phyloP scores from a whole-genome alignment of 139 green algal genomes.

The Asterochloris sp. region DNA sequence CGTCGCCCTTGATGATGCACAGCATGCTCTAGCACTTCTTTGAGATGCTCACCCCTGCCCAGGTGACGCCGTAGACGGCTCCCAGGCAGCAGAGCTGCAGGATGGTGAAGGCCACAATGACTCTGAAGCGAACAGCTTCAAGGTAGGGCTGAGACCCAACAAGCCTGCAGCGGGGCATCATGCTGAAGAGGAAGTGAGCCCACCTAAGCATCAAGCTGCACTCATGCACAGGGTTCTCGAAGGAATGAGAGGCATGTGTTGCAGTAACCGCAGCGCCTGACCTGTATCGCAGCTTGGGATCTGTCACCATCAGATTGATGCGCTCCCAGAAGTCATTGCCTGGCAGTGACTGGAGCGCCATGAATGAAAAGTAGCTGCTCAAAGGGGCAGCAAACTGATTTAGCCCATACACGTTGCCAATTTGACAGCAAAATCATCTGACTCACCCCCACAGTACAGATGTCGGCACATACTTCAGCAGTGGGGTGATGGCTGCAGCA shows the following conservation, averaged over 20 bases:
- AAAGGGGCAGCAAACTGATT: neutral
- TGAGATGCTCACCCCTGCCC: conserved; percentile 27
- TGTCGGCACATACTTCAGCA: conserved; percentile 13
- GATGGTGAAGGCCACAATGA: conserved; percentile 65
- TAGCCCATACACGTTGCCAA: neutral
- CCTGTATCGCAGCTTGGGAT: conserved; percentile 40
- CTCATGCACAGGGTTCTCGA: too few species aligned
- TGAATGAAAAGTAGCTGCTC: conserved; percentile 83
- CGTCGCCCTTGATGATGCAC: too few species aligned
- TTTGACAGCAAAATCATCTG: too few species aligned
- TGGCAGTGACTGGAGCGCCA: conserved; percentile 75
- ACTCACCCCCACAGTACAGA: conserved; percentile 57
- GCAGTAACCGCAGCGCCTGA: conserved; percentile 14
- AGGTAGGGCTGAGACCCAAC: conserved; percentile 39
- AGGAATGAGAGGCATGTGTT: too few species aligned
- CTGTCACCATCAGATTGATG: conserved; percentile 64
- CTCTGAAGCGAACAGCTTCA: conserved; percentile 58
- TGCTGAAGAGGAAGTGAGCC: too few species aligned
- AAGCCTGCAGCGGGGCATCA: too few species aligned
- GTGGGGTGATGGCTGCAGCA: conserved; percentile 15
- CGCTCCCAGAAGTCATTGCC: conserved; percentile 79
- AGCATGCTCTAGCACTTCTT: too few species aligned
- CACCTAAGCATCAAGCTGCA: too few species aligned
- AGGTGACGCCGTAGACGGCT: conserved; percentile 60
- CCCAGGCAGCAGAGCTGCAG: conserved; percentile 54